Evolutionary conservation across 1,284 basidiomycete species (phyloP), one percentile per base, ranked within the genome.

Genomic region (Ustilago esculenta): DNA sequence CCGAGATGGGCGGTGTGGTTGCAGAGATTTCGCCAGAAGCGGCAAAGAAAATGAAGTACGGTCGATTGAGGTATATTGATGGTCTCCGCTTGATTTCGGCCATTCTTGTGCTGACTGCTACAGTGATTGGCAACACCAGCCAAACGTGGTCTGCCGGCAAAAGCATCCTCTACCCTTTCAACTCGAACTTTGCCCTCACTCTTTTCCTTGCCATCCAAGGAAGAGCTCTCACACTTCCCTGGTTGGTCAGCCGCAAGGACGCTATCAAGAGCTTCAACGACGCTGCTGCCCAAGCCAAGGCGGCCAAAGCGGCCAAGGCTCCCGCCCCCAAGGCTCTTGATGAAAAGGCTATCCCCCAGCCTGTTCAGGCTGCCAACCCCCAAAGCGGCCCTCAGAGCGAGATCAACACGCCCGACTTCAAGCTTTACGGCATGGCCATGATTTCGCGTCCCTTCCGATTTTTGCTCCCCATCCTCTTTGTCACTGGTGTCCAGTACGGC

Each of bases 121-220:
- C 63, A 6, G 54, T 71, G 4, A 58, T 66, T 12, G 58, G 44
- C 3, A 45, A 24, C 24, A 45, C 41, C 4, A 48, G 27, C 15
- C 41, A 32, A 18, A 54, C 23, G 2, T 63, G 63, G 69, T 25
- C 46, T 9, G 52, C 55, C 9, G 64, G 63, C 5, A 45, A 27
- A n/a, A 72, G 63, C 40, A 56, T 72, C n/a, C 46, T 72, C 18
- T 63, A 72, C n/a, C 69, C 69, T 9, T 61, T 72, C 39, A 51
- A 48, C 47, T 67, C 63, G 17, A 41, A 63, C 21, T 64, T 72
- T 42, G 69, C 54, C 8, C 42, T 66, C n/a, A 58, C 59, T 5
- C 69, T 72, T 15, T 72, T 72, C 52, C 37, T 72, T 32, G 59
- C 58, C 4, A 57, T 72, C 14, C 64, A 59, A 23, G 69, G 69